A percentile compares a stretch with the other conserved stretches of the same genome.
These are phyloP conservation scores for Fusarium mexicanum DNA, from an alignment of 2,329 filamentous ascomycete genomes.

Conservation along the genomic window DNA sequence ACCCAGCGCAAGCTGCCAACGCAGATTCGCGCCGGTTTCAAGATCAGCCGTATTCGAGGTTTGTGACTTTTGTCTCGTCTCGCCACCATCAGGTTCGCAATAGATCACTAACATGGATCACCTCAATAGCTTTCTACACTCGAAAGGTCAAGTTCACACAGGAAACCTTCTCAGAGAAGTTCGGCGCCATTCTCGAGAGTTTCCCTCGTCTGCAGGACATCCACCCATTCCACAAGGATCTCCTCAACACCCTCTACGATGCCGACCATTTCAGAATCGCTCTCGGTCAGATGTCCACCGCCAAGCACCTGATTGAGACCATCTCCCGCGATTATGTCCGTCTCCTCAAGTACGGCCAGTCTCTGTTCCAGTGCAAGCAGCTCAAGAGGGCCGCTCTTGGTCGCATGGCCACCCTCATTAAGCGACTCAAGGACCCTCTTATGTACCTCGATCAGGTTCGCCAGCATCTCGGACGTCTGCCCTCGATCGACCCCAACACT, in stretches of 20 bases:
- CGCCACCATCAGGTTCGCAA: background rate
- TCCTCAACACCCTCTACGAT: slow-evolving; percentile 97
- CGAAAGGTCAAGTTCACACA: slow-evolving; percentile 98
- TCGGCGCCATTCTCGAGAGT: slow-evolving; percentile 87
- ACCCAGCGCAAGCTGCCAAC: slow-evolving; percentile 94
- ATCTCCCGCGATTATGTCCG: slow-evolving; percentile 96
- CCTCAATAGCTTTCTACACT: slow-evolving; percentile 81
- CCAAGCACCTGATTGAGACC: slow-evolving; percentile 95
- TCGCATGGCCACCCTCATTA: slow-evolving; percentile 98
- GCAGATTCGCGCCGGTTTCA: slow-evolving; percentile 93
- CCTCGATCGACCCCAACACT: slow-evolving; percentile 98
- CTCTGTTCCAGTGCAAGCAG: slow-evolving; percentile 98
- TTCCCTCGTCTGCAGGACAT: slow-evolving; percentile 95
- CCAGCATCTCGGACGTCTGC: slow-evolving; percentile 96
- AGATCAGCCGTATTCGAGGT: slow-evolving; percentile 90
- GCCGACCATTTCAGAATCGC: slow-evolving; percentile 98
- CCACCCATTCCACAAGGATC: slow-evolving; percentile 86
- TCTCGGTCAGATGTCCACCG: slow-evolving; percentile 93
- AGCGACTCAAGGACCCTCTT: slow-evolving; percentile 92
- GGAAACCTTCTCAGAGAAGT: slow-evolving; percentile 96
- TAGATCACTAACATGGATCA: slow-evolving; percentile 13
- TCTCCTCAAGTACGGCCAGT: slow-evolving; percentile 91
- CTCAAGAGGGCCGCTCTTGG: slow-evolving; percentile 95
- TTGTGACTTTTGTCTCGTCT: slow-evolving; percentile 25
- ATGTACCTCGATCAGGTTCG: slow-evolving; percentile 91